Percentiles rank a stretch among this genome's conserved stretches.
Evolutionary conservation across 1,139 yeast genomes (phyloP).

Genomic region (Candida dubliniensis): DNA sequence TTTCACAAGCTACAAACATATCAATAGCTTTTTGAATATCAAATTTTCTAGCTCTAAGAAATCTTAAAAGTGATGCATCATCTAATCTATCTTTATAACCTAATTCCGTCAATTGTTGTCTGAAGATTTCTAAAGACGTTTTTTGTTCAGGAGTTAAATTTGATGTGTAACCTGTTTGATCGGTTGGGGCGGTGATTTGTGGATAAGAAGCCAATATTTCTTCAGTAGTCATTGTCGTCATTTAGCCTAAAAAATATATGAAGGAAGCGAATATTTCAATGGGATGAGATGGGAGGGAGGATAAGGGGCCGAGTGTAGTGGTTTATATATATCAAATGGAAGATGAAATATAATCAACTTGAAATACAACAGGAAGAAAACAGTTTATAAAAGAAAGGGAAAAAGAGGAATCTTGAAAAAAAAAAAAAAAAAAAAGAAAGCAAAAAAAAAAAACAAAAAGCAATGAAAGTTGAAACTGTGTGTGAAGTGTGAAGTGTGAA

Average conservation of each 20-base stretch:
- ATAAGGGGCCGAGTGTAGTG: too few species aligned
- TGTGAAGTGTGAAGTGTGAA: too few species aligned
- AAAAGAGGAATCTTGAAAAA: too few species aligned
- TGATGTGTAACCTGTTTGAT: conserved; percentile 78
- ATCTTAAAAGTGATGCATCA: conserved; percentile 86
- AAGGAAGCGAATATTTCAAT: not conserved
- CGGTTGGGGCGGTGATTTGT: conserved; percentile 60
- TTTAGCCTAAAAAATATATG: not conserved
- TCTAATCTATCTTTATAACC: conserved; percentile 79
- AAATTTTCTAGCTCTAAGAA: conserved; percentile 93
- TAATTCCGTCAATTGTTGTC: conserved; percentile 54
- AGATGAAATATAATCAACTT: too few species aligned
- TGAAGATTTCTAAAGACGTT: conserved; percentile 56
- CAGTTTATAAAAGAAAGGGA: too few species aligned
- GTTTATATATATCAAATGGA: too few species aligned
- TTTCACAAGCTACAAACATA: conserved; percentile 87
- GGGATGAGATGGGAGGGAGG: not conserved
- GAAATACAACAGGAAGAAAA: too few species aligned
- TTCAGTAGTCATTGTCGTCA: conserved; percentile 7
- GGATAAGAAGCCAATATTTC: conserved; percentile 59
- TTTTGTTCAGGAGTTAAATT: conserved; percentile 71
- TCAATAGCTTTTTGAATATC: conserved; percentile 74
- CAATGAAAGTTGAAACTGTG: too few species aligned
- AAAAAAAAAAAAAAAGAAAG: too few species aligned
- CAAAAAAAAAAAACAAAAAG: too few species aligned